These are phyloP conservation scores for Lipomyces yamanashiensis DNA, from an alignment of 805 yeast genomes.

Conservation along the genomic window DNA sequence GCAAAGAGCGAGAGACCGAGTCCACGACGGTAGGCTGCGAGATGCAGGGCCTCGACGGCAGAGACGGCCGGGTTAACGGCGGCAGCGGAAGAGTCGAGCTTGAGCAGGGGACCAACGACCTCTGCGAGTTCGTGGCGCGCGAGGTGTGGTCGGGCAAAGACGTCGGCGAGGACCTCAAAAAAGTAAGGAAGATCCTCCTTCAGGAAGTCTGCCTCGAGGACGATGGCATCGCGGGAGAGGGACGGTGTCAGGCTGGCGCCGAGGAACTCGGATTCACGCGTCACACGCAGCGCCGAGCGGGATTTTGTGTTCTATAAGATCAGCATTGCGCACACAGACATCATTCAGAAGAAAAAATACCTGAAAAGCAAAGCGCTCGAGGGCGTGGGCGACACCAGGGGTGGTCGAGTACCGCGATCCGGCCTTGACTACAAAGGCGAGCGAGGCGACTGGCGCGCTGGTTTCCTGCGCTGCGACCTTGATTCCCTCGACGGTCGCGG, in stretches of 20 bases:
- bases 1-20: slow-evolving; percentile 82
- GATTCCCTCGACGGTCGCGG: slow-evolving; percentile 49
- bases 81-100: slow-evolving; percentile 63
- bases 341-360: slow-evolving; percentile 7
- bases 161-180: slow-evolving; percentile 81
- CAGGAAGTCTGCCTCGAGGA: slow-evolving; percentile 80
- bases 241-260: slow-evolving; percentile 78
- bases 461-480: slow-evolving; percentile 62
- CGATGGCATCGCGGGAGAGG: slow-evolving; percentile 83
- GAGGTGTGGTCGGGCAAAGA: slow-evolving; percentile 44
- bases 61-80: slow-evolving; percentile 56
- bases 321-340: background rate
- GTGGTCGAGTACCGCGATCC: slow-evolving; percentile 74
- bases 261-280: slow-evolving; percentile 91
- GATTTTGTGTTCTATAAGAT: slow-evolving; percentile 62
- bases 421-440: slow-evolving; percentile 81
- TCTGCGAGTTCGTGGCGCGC: slow-evolving; percentile 73
- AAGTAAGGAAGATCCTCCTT: slow-evolving; percentile 89
- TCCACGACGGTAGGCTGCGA: slow-evolving; percentile 81
- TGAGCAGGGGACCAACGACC: slow-evolving; percentile 78
- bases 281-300: slow-evolving; percentile 88
- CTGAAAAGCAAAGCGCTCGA: slow-evolving; percentile 77
- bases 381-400: slow-evolving; percentile 84
- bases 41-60: slow-evolving; percentile 80
- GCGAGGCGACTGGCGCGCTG: slow-evolving; percentile 63